A percentile compares a stretch with the other conserved stretches of the same genome.
phyloP scores from a whole-genome alignment of 495 filamentous ascomycete species.

The Penicillium ucsense region DNA sequence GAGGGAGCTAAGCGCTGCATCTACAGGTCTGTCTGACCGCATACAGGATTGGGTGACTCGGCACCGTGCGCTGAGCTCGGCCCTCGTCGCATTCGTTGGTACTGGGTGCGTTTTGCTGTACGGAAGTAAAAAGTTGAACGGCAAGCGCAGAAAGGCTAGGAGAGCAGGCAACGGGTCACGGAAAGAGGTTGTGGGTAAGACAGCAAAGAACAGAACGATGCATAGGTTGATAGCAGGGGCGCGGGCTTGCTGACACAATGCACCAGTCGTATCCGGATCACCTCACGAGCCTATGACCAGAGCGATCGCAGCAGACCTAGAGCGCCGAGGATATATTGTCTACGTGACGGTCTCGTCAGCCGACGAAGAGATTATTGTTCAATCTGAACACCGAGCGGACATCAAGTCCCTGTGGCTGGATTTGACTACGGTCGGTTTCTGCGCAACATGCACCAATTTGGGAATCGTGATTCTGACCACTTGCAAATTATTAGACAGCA shows the following conservation, averaged over 20 bases:
- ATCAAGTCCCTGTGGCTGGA: constrained; percentile 77
- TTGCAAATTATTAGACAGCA: constrained; percentile 32
- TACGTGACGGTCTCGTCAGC: constrained; percentile 71
- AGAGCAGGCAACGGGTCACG: constrained; percentile 75
- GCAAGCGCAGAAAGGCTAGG: constrained; percentile 62
- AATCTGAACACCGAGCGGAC: constrained; percentile 64
- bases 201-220: not conserved
- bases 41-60: constrained; percentile 53
- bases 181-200: constrained; percentile 68
- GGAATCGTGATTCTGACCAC: not conserved
- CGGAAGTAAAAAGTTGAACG: constrained; percentile 46
- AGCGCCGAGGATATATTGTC: constrained; percentile 87
- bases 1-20: constrained; percentile 31
- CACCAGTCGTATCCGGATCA: constrained; percentile 66
- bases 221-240: not conserved
- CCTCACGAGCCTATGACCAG: constrained; percentile 70
- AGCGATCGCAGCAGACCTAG: constrained; percentile 73
- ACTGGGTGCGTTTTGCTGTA: constrained; percentile 58
- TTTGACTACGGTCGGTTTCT: constrained; percentile 43
- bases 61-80: constrained; percentile 61
- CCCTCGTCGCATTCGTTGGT: constrained; percentile 57
- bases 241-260: constrained; percentile 7
- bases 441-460: not conserved
- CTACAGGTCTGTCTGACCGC: constrained; percentile 29
- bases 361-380: constrained; percentile 75